phyloP scores from a whole-genome alignment of 371 early-diverging fungal genomes.

The Mortierella sp. region DNA sequence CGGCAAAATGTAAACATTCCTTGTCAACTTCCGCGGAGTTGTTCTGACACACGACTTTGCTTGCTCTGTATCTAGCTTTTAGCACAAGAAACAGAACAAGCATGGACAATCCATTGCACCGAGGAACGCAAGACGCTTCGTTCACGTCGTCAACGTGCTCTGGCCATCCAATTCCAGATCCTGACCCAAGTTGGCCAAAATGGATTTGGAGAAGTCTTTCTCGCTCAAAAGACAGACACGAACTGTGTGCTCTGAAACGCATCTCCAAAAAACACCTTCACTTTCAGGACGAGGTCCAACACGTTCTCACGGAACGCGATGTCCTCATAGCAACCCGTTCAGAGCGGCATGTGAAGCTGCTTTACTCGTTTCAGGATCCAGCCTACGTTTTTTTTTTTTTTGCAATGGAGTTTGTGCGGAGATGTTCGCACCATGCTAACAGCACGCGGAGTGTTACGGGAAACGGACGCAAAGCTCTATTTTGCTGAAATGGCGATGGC shows the following conservation, averaged over 20 bases:
- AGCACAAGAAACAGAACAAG: constrained; percentile 55
- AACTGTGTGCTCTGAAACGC: constrained; percentile 88
- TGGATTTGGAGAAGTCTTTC: constrained; percentile 77
- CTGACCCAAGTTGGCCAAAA: constrained; percentile 87
- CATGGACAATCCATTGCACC: constrained; percentile 62
- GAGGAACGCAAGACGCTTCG: constrained; percentile 70
- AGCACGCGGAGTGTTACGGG: constrained; percentile 63
- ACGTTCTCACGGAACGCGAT: constrained; percentile 84
- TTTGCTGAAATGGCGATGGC: constrained; percentile 78
- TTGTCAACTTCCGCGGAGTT: too few relatives aligned
- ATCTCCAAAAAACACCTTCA: constrained; percentile 79
- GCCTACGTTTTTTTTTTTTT: constrained; percentile 70
- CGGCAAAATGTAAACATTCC: constrained; percentile 20
- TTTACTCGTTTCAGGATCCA: constrained; percentile 74
- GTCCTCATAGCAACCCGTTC: constrained; percentile 70
- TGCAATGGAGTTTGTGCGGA: constrained; percentile 85
- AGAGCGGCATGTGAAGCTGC: constrained; percentile 76
- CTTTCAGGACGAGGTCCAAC: constrained; percentile 72
- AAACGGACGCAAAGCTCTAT: constrained; percentile 70
- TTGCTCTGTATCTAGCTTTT: constrained; percentile 13
- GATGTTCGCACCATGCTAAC: constrained; percentile 78
- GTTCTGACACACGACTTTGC: too few relatives aligned
- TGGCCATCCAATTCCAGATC: constrained; percentile 73
- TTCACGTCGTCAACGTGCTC: constrained; percentile 70
- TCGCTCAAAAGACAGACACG: constrained; percentile 81